Evolutionary conservation across 768 basidiomycete genomes (phyloP), one percentile per base, ranked within the genome.

Genomic region (Podaxis sp.): DNA sequence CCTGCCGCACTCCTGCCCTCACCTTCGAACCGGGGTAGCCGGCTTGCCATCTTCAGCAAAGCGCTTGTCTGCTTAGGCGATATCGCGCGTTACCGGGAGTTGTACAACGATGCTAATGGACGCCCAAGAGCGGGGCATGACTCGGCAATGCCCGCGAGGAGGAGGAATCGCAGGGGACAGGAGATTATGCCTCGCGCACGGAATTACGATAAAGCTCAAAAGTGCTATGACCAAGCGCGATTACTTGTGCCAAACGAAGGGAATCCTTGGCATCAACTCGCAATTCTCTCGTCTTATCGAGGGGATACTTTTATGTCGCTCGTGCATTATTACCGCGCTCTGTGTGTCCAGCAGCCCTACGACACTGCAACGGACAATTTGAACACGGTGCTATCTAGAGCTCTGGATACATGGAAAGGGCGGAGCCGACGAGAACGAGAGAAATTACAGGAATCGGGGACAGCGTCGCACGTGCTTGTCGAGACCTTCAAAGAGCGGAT

Each of bases 201-300:
- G 64, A 88, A 88, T 64, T 94, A 88, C 69, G 80, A 85, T 48
- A 87, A 82, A 67, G 91, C 93, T 1, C 83, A 84, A 16, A 82
- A 84, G 53, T 92, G 87, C 70, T 99, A 98, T 72, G 87, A 91
- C 51, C 89, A 92, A 63, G 95, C 97, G 1, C 81, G 89, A 42
- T 69, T 87, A 32, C 79, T 99, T 7, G 76, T 91, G 5, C 96
- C 97, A 0, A 80, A 89, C 58, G 92, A 96, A 64, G 97, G 96
- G 65, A 95, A 98, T 68, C 85, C 97, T 0, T 96, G 90, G 18
- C 96, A 98, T 71, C 97, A 98, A 72, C 85, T 98, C 18, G 97
- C 96, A 3, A 95, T 98, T 62, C 82, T 98, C 35, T 84, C 93
- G 2, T 86, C 89, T 4, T 95, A 97, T 71, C 80, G 89, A 66